A percentile compares a stretch with the other conserved stretches of the same genome.
phyloP scores from a whole-genome alignment of 1,139 yeast genomes.

The Blastobotrys buckinghamii region DNA sequence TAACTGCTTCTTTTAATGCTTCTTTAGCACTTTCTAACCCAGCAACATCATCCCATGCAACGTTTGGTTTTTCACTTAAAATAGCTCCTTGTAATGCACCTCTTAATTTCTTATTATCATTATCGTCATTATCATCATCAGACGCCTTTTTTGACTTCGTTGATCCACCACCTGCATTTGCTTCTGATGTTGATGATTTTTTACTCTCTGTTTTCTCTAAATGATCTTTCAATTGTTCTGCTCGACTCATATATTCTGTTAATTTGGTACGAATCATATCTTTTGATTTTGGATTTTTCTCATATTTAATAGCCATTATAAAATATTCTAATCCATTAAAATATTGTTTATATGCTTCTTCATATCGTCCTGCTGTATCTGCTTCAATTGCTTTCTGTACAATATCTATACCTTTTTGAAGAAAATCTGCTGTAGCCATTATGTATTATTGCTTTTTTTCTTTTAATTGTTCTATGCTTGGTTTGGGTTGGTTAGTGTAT shows the following conservation, averaged over 20 bases:
- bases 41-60: conserved; percentile 93
- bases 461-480: not conserved
- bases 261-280: conserved; percentile 84
- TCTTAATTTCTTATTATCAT: conserved; percentile 79
- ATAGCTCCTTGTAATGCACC: conserved; percentile 93
- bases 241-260: conserved; percentile 86
- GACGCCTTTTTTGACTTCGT: conserved; percentile 46
- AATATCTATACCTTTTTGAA: conserved; percentile 87
- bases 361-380: conserved; percentile 84
- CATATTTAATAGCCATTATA: conserved; percentile 94
- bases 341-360: conserved; percentile 90
- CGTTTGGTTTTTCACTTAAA: conserved; percentile 86
- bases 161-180: conserved; percentile 47
- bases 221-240: conserved; percentile 91
- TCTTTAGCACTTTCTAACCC: conserved; percentile 95
- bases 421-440: conserved; percentile 70
- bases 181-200: conserved; percentile 39
- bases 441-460: not conserved
- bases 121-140: conserved; percentile 63
- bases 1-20: conserved; percentile 95
- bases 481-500: too few relatives aligned
- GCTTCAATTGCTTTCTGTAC: conserved; percentile 95
- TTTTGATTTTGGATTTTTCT: conserved; percentile 83
- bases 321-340: conserved; percentile 91
- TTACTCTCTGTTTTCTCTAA: conserved; percentile 56